Conservation (phyloP, 2,329 filamentous ascomycete genomes). For the Colletotrichum zoysiae region DNA sequence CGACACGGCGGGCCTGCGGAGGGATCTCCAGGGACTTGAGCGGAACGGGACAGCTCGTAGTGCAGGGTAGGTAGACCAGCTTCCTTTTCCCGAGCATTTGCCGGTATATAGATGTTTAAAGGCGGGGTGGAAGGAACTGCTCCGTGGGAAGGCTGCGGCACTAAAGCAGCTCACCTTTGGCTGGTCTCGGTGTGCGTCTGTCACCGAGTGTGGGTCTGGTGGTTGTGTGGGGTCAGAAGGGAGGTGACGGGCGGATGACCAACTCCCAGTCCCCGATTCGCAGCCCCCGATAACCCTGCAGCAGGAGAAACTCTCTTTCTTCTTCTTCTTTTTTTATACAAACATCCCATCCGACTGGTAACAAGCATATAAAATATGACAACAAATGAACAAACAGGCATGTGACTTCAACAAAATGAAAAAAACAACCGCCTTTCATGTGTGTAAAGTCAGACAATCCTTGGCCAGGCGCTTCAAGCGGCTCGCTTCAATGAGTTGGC, state of each 20-base stretch:
- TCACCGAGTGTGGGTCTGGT: conserved; percentile 8
- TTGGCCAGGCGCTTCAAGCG: conserved; percentile 79
- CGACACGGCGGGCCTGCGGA: conserved; percentile 19
- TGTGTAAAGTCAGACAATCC: conserved; percentile 14
- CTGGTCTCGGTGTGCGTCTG: conserved; percentile 11
- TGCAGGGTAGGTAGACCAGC: conserved; percentile 5
- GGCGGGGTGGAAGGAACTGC: conserved; percentile 6
- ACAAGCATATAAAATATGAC: conserved; percentile 12
- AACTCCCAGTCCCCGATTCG: conserved; percentile 33
- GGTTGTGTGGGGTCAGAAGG: neutral
- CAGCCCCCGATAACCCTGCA: conserved; percentile 6
- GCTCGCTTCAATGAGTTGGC: conserved; percentile 78
- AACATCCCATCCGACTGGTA: conserved; percentile 1
- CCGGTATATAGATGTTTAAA: conserved; percentile 9
- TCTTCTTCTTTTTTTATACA: neutral
- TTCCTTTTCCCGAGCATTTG: conserved; percentile 35
- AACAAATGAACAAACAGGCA: neutral
- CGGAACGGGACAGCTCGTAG: conserved; percentile 20
- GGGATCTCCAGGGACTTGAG: conserved; percentile 27
- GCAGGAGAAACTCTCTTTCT: conserved; percentile 18
- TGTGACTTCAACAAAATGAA: neutral
- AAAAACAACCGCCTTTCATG: conserved; percentile 13
- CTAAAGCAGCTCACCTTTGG: neutral
- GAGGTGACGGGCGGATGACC: conserved; percentile 18
- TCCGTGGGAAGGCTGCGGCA: conserved; percentile 1